phyloP scores from a whole-genome alignment of 2,329 filamentous ascomycete species.

The Emergomyces orientalis region DNA sequence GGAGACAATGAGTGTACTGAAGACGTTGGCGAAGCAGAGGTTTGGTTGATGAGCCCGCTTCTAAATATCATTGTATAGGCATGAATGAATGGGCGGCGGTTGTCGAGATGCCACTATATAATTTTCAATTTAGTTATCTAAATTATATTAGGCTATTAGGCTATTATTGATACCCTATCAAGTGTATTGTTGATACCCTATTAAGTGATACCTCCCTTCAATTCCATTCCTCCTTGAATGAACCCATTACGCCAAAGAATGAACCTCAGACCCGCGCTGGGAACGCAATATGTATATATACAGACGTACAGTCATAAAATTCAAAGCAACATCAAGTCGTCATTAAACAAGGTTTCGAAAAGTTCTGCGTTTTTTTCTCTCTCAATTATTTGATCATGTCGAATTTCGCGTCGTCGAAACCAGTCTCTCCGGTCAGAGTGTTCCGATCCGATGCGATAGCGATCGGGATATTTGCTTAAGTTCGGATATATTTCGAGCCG shows the following conservation, averaged over 20 bases:
- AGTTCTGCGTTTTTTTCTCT: neutral
- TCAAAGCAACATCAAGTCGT: neutral
- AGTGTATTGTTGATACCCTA: neutral
- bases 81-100: too few species aligned
- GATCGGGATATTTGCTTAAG: neutral
- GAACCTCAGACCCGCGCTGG: neutral
- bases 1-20: slow-evolving; percentile 72
- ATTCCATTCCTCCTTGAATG: neutral
- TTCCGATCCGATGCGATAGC: neutral
- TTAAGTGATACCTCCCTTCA: neutral
- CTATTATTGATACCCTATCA: neutral
- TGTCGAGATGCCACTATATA: neutral
- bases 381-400: neutral
- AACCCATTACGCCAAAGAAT: neutral
- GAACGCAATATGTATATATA: slow-evolving; percentile 9
- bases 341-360: neutral
- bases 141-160: neutral
- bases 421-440: neutral
- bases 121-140: neutral
- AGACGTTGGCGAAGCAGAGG: slow-evolving; percentile 65
- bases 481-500: neutral
- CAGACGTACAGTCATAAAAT: slow-evolving; percentile 3
- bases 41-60: slow-evolving; percentile 48
- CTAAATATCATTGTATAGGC: neutral
- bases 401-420: neutral